phyloP scores from a whole-genome alignment of 1,139 yeast genomes.

The Zhuliangozyma parablackwelliae region DNA sequence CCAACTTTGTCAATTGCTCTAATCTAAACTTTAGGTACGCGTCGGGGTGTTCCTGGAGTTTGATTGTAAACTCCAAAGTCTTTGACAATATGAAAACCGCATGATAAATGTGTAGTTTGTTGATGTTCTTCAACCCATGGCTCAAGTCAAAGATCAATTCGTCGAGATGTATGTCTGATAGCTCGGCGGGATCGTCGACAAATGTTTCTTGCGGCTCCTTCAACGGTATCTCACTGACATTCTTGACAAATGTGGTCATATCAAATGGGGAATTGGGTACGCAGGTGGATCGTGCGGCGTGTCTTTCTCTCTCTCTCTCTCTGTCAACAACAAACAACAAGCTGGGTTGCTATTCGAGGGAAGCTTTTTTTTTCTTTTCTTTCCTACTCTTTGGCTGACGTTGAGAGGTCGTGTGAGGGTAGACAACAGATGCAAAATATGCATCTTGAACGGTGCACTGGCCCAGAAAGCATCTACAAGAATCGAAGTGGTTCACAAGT shows the following conservation, averaged over 20 bases:
- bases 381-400: too few species aligned
- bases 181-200: constrained; percentile 36
- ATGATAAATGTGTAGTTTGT: constrained; percentile 33
- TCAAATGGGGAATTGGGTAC: not conserved
- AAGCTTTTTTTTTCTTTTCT: too few species aligned
- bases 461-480: too few species aligned
- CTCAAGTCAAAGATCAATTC: constrained; percentile 34
- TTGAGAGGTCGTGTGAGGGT: too few species aligned
- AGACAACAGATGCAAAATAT: too few species aligned
- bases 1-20: constrained; percentile 21
- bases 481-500: too few species aligned
- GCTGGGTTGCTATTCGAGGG: too few species aligned
- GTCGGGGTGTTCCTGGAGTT: constrained; percentile 24
- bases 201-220: constrained; percentile 39
- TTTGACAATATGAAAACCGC: constrained; percentile 30
- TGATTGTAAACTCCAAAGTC: constrained; percentile 31
- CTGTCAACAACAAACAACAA: too few species aligned
- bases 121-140: constrained; percentile 27
- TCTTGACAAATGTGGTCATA: constrained; percentile 9
- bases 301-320: too few species aligned
- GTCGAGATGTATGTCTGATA: constrained; percentile 33
- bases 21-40: constrained; percentile 23
- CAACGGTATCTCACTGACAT: constrained; percentile 32
- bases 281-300: too few species aligned
- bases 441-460: too few species aligned